Percentiles rank a stretch among this genome's conserved stretches.
Conservation (phyloP, 129 eudicot species). For the Artemisia tridentata region DNA sequence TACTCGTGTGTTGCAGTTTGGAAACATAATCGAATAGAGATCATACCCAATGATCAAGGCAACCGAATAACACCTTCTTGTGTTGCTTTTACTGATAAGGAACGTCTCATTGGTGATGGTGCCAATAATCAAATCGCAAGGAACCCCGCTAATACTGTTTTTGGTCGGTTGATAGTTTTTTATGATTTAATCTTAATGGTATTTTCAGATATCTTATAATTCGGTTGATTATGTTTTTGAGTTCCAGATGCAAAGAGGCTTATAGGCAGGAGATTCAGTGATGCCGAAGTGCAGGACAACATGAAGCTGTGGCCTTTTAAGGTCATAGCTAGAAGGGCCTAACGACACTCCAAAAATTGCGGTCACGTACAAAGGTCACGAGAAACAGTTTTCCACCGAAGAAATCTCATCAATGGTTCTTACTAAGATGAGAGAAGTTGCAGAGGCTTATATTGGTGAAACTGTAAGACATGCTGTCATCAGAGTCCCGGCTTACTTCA, state of each 20-base stretch:
- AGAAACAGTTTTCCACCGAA: constrained; percentile 12
- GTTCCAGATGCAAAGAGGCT: constrained; percentile 15
- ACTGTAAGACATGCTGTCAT: background rate
- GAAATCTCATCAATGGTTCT: background rate
- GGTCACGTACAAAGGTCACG: constrained; percentile 1
- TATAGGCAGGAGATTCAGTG: constrained; percentile 17
- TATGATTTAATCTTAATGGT: too few species aligned
- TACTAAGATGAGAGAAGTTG: background rate
- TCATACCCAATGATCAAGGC: constrained; percentile 14
- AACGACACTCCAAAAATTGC: constrained; percentile 16
- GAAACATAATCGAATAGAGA: too few species aligned
- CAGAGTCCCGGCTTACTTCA: constrained; percentile 22
- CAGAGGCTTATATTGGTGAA: constrained; percentile 9
- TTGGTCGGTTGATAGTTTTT: background rate
- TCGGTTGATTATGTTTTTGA: background rate
- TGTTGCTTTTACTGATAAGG: constrained; percentile 5
- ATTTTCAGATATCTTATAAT: too few species aligned
- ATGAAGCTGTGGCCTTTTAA: background rate
- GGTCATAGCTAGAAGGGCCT: constrained; percentile 7
- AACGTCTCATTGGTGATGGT: constrained; percentile 10
- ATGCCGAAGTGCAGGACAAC: background rate
- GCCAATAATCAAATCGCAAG: constrained; percentile 13
- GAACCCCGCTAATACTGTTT: constrained; percentile 3
- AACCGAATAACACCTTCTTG: constrained; percentile 5
- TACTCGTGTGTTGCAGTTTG: background rate